These are phyloP conservation scores for Emergomyces orientalis DNA, from an alignment of 2,329 filamentous ascomycete species.

Conservation along the genomic window DNA sequence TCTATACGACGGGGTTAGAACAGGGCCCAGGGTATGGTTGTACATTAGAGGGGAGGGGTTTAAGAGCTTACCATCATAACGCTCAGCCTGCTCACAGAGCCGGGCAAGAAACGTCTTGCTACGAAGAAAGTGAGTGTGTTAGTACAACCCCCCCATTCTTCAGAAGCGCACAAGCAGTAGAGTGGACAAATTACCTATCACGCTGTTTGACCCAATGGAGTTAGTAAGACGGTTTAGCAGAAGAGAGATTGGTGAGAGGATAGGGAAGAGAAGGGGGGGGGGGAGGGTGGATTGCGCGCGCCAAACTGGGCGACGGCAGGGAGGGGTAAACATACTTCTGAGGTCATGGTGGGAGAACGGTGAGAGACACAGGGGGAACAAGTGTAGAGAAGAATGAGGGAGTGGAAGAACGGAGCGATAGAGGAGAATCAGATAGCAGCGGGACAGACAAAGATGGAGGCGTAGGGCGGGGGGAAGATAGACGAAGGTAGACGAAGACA, in stretches of 20 bases:
- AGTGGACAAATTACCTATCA: constrained; percentile 52
- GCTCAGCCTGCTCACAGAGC: constrained; percentile 99
- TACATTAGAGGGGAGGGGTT: neutral
- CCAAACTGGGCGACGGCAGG: constrained; percentile 25
- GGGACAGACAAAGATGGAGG: neutral
- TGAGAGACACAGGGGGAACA: constrained; percentile 21
- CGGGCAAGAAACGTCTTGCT: constrained; percentile 99
- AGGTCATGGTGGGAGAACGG: constrained; percentile 54
- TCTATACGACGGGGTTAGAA: constrained; percentile 43
- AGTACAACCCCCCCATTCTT: constrained; percentile 19
- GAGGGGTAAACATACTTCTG: constrained; percentile 46
- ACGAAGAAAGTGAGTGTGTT: constrained; percentile 29
- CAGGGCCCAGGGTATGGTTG: constrained; percentile 9
- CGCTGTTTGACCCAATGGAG: constrained; percentile 43
- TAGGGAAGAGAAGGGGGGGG: neutral
- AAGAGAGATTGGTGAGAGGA: constrained; percentile 23
- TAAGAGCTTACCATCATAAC: constrained; percentile 73
- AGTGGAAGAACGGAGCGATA: neutral
- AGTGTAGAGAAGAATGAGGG: neutral
- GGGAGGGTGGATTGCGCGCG: constrained; percentile 19
- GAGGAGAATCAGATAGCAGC: neutral
- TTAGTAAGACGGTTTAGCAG: constrained; percentile 28
- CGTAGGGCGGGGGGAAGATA: neutral
- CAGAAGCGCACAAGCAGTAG: constrained; percentile 13
- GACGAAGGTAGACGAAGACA: neutral